Conservation (phyloP, 306 rosid genomes). For the Acacia crassicarpa region DNA sequence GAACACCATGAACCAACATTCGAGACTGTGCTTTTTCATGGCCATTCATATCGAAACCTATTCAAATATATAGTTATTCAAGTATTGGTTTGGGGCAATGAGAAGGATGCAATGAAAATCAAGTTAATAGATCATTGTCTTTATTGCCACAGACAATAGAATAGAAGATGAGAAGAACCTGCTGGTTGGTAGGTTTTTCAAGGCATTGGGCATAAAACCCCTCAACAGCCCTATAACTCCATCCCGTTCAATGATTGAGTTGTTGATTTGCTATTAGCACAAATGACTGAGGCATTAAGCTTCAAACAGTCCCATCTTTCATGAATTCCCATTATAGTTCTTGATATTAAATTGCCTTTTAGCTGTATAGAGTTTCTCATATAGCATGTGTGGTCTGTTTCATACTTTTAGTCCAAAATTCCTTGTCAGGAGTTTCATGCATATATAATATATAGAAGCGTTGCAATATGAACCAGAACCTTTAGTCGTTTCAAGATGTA, state of each 20-base stretch:
- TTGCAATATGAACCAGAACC: too few species aligned
- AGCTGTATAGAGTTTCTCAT: too few species aligned
- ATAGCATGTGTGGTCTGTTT: too few species aligned
- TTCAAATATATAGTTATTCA: too few species aligned
- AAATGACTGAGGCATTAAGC: constrained; percentile 5
- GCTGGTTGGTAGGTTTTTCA: constrained; percentile 85
- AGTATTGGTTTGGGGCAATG: neutral
- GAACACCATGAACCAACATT: constrained; percentile 70
- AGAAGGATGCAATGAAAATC: neutral
- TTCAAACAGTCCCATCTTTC: neutral
- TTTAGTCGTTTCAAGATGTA: too few species aligned
- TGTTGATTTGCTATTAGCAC: constrained; percentile 11
- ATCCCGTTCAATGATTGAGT: constrained; percentile 48
- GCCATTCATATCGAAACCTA: constrained; percentile 45
- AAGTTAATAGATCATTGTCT: neutral
- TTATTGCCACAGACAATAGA: neutral
- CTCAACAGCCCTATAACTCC: constrained; percentile 78
- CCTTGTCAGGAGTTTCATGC: too few species aligned
- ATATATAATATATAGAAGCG: too few species aligned
- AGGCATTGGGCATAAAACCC: constrained; percentile 87
- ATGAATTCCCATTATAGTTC: too few species aligned
- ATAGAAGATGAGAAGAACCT: constrained; percentile 50
- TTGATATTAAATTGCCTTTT: neutral
- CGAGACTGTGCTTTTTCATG: constrained; percentile 51
- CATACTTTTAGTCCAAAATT: too few species aligned